Conservation (phyloP, 805 yeast species). For the Torulaspora gathmanii region DNA sequence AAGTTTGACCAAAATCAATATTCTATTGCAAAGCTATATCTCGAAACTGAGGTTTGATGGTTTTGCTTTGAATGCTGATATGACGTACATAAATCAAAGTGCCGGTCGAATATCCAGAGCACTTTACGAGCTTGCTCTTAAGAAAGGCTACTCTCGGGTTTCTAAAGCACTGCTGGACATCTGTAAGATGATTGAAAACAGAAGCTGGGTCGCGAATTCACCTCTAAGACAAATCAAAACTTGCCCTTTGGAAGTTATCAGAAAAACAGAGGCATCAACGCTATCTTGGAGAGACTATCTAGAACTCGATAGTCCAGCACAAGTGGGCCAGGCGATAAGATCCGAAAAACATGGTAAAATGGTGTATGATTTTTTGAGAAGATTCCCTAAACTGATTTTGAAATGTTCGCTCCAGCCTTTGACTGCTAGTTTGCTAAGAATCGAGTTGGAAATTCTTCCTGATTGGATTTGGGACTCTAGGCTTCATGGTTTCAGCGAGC, state of each 20-base stretch:
- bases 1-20: constrained; percentile 71
- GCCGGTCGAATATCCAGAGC: constrained; percentile 89
- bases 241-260: constrained; percentile 68
- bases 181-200: constrained; percentile 72
- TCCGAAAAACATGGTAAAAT: constrained; percentile 60
- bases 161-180: constrained; percentile 55
- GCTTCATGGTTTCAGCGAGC: constrained; percentile 60
- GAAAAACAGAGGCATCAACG: constrained; percentile 71
- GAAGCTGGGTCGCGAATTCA: constrained; percentile 81
- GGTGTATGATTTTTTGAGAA: constrained; percentile 54
- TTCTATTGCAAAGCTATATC: constrained; percentile 81
- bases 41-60: constrained; percentile 75
- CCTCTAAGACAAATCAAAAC: constrained; percentile 78
- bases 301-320: constrained; percentile 58
- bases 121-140: constrained; percentile 67
- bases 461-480: constrained; percentile 71
- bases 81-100: constrained; percentile 88
- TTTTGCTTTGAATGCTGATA: constrained; percentile 86
- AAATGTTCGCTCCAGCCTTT: constrained; percentile 69
- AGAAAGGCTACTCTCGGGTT: constrained; percentile 65
- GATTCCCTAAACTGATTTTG: constrained; percentile 67
- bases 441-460: constrained; percentile 65
- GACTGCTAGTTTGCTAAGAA: constrained; percentile 58
- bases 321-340: constrained; percentile 75
- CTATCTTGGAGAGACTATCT: constrained; percentile 79